Conservation (phyloP, 805 yeast species). For the Metschnikowia reukaufii region DNA sequence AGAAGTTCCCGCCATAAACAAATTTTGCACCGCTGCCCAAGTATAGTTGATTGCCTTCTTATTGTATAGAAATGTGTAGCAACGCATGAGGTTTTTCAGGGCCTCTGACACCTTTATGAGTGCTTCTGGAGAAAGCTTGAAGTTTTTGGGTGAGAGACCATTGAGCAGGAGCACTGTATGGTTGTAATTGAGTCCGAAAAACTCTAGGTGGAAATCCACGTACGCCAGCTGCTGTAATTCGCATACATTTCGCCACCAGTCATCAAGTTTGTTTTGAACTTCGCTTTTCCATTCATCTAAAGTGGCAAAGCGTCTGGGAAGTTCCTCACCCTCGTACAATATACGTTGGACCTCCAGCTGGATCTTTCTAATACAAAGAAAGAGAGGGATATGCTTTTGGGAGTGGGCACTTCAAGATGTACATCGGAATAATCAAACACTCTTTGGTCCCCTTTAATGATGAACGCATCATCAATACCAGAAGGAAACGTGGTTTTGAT, state of each 20-base stretch:
- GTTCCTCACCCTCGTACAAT: conserved; percentile 66
- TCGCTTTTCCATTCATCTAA: conserved; percentile 64
- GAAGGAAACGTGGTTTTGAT: conserved; percentile 73
- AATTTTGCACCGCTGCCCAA: conserved; percentile 90
- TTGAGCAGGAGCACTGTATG: conserved; percentile 71
- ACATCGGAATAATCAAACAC: conserved; percentile 30
- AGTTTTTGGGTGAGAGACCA: conserved; percentile 75
- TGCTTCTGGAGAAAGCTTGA: conserved; percentile 53
- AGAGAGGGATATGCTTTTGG: conserved; percentile 64
- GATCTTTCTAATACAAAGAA: conserved; percentile 68
- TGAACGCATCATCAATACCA: conserved; percentile 68
- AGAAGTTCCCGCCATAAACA: conserved; percentile 87
- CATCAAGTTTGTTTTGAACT: conserved; percentile 51
- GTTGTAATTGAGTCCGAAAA: conserved; percentile 72
- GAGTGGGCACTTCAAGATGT: conserved; percentile 49
- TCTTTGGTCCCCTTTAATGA: conserved; percentile 35
- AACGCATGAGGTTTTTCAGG: conserved; percentile 62
- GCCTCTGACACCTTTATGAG: conserved; percentile 58
- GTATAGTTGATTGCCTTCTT: conserved; percentile 72
- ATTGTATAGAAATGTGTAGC: conserved; percentile 59
- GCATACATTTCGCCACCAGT: conserved; percentile 63
- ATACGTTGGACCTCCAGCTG: conserved; percentile 77
- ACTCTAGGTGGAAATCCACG: conserved; percentile 69
- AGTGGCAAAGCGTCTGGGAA: conserved; percentile 60
- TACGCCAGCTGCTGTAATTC: conserved; percentile 51